phyloP scores from a whole-genome alignment of 1,139 yeast genomes.

The Debaryomyces singareniensis region DNA sequence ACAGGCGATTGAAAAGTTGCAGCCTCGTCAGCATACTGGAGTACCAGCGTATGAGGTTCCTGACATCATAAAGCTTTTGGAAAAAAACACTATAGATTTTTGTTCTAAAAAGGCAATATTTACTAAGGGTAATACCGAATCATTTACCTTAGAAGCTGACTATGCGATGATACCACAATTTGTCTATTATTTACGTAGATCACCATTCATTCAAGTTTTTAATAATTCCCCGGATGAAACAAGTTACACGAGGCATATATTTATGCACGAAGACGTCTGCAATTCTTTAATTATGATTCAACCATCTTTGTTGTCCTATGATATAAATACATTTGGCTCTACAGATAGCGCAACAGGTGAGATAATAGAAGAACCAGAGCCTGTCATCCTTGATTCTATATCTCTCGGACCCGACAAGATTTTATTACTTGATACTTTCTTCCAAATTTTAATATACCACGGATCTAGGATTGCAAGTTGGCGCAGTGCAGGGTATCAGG shows the following conservation, averaged over 20 bases:
- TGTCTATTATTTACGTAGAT: slow-evolving; percentile 64
- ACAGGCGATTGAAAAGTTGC: slow-evolving; percentile 42
- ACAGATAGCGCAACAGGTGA: slow-evolving; percentile 38
- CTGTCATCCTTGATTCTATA: slow-evolving; percentile 91
- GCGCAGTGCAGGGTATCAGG: slow-evolving; percentile 65
- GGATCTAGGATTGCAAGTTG: slow-evolving; percentile 66
- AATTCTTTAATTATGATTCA: slow-evolving; percentile 96
- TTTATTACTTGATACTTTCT: slow-evolving; percentile 85
- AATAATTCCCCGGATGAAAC: slow-evolving; percentile 81
- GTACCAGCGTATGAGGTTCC: slow-evolving; percentile 52
- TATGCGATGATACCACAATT: slow-evolving; percentile 77
- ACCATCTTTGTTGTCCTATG: slow-evolving; percentile 76
- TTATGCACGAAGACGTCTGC: slow-evolving; percentile 69
- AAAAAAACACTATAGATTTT: slow-evolving; percentile 73
- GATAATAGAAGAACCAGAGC: slow-evolving; percentile 58
- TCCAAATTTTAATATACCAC: slow-evolving; percentile 72
- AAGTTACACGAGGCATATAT: slow-evolving; percentile 58
- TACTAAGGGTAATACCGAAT: slow-evolving; percentile 64
- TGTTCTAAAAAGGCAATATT: slow-evolving; percentile 89
- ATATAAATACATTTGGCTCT: slow-evolving; percentile 44
- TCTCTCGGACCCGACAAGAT: slow-evolving; percentile 65
- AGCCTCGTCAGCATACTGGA: slow-evolving; percentile 19
- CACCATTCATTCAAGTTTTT: slow-evolving; percentile 64
- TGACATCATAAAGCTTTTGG: slow-evolving; percentile 81
- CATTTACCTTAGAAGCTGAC: slow-evolving; percentile 72